Conservation (phyloP, 83 land plant genomes). For the Thuja plicata region DNA sequence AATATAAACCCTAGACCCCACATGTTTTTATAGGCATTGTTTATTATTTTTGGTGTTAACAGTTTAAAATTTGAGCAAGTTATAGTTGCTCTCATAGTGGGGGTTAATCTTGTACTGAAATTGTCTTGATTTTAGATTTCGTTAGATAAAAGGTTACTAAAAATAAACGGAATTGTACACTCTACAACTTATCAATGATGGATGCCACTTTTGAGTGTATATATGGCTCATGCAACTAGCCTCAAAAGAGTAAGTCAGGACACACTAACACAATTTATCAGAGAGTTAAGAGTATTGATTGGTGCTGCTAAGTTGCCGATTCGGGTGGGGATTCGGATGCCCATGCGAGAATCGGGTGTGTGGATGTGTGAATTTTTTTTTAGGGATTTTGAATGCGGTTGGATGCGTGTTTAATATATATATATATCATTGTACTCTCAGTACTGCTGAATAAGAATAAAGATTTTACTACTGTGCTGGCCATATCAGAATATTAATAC, state of each 20-base stretch:
- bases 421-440: no score
- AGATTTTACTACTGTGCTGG: no score
- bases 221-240: not conserved
- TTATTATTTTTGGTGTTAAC: not conserved
- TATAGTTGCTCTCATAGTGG: not conserved
- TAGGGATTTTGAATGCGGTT: no score
- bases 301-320: no score
- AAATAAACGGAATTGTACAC: not conserved
- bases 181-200: not conserved
- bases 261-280: not conserved
- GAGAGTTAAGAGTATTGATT: not conserved
- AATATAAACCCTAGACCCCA: not conserved
- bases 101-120: not conserved
- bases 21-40: not conserved
- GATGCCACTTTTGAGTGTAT: not conserved
- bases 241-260: not conserved
- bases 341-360: no score
- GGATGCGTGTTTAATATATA: no score
- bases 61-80: no score
- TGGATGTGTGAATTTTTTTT: no score
- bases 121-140: not conserved
- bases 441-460: no score
- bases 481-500: no score
- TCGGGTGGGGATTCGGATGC: no score
- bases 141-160: not conserved